Evolutionary conservation across 306 rosid species (phyloP), one percentile per base, ranked within the genome.

Genomic region (Acacia melanoxylon): DNA sequence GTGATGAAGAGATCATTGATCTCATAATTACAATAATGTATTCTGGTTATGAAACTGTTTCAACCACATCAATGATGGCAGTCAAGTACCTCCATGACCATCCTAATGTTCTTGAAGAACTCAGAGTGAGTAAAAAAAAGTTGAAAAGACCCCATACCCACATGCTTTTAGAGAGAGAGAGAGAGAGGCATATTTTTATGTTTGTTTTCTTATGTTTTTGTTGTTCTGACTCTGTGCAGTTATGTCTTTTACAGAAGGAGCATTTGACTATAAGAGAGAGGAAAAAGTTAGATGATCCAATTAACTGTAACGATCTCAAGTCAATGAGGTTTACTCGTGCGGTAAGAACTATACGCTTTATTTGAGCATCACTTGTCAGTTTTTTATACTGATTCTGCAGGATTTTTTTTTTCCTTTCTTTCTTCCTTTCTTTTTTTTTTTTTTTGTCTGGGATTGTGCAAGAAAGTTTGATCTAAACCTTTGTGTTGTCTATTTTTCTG

Each of bases 21-120:
- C 90, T 86, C 19, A 88, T 96, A 7, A 90, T 96, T 19, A 91
- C 99, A 24, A 78, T 96, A 25, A 83, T 96, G 83, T 93, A 96
- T 80, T 96, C 99, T 52, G 99, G 99, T 14, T 96, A 92, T 75
- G 99, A 96, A 89, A 96, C 99, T 72, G 98, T 96, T 83, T 96
- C 99, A 29, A 92, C 99, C 3, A 96, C 99, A 31, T 90, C 99
- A 31, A 96, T 96, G 99, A 96, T 96, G 99, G 97, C 97, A 19
- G 90, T 96, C 22, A 96, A 96, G 79, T 93, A 89, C 68, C 97
- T 96, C 71, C 98, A 92, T 83, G 99, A 96, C 81, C 97, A 93
- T 77, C 98, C 98, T 49, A 74, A 84, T 76, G 98, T 76, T 81
- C 98, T 96, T 78, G 88, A 93, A 80, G 92, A 96, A 66, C 92